Conservation (phyloP, 768 basidiomycete genomes). For the Agrocybe pediades region DNA sequence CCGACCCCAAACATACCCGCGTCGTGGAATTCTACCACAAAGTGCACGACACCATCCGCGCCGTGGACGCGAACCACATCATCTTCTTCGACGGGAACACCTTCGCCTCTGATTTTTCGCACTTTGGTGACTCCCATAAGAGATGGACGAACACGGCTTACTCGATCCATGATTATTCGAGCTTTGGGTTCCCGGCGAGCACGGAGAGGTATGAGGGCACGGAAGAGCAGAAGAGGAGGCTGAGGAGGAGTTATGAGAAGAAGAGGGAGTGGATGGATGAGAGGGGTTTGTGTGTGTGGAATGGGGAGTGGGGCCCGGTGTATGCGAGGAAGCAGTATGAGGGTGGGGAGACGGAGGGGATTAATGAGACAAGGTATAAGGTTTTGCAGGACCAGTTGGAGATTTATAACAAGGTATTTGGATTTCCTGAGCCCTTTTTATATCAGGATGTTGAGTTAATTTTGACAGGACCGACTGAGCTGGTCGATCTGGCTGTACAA, state of each 20-base stretch:
- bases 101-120: conserved; percentile 77
- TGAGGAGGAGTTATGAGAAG: conserved; percentile 64
- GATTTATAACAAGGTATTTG: conserved; percentile 63
- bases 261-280: conserved; percentile 81
- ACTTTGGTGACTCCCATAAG: conserved; percentile 64
- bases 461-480: conserved; percentile 56
- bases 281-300: conserved; percentile 68
- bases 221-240: conserved; percentile 50
- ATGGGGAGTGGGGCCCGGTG: conserved; percentile 85
- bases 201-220: conserved; percentile 55
- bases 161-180: conserved; percentile 77
- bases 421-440: neutral
- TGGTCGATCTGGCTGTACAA: conserved; percentile 93
- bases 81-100: conserved; percentile 88
- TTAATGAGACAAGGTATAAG: conserved; percentile 65
- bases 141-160: conserved; percentile 74
- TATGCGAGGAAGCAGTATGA: conserved; percentile 67
- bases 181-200: conserved; percentile 70
- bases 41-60: conserved; percentile 70
- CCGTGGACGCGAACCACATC: conserved; percentile 67
- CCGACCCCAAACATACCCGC: conserved; percentile 67
- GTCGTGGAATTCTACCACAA: conserved; percentile 70
- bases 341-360: conserved; percentile 58
- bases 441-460: neutral
- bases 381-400: conserved; percentile 75